Base-by-base conservation (phyloP, 2,329 filamentous ascomycete species). In the Proliferodiscus dingleyae region DNA sequence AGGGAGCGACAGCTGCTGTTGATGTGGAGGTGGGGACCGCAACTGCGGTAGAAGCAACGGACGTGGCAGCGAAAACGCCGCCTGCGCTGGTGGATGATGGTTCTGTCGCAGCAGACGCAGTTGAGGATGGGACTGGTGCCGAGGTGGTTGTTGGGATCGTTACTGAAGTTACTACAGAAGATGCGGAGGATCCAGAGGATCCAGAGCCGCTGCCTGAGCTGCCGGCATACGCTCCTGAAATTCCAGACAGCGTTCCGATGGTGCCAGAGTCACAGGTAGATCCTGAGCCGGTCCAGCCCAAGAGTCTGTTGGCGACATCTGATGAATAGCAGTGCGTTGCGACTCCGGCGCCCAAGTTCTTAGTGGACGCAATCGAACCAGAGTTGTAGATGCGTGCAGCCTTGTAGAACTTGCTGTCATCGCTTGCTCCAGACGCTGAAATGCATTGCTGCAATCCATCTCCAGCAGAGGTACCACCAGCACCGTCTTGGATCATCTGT, bases 301-400 rank as follows among this genome's bases (percentile, higher is more conserved):
- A 48, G 2, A 60, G 44, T 16, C 55, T 45, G 39, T 60, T 59
- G 7, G 57, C 57, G 37, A 60, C 36, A 43, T 60, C 57, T 2
- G 50, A 52, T 1, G 46, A 40, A 33, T 60, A 60, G 46, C 57
- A 59, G 33, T 49, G 45, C 16, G 54, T 59, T 6, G 57, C 55
- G 10, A 45, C 40, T 5, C 49, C 50, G 5, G 46, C 28, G 11
- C 51, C 62, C 15, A 70, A 58, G 46, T 70, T 66, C 1, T 58
- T 58, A 4, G 53, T 54, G 0, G 52, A 5, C 30, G 55, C 59
- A 18, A 69, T 54, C 0, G 59, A 60, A 26, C 68, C 68, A 0
- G 68, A 69, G 54, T 70, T 71, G 57, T 71, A 71, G 36, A 64
- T 57, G 21, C 67, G 57, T 6, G 68, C 66, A 16, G 63, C 67